phyloP scores from a whole-genome alignment of 495 filamentous ascomycete genomes.

The Aspergillus olivimuriae region DNA sequence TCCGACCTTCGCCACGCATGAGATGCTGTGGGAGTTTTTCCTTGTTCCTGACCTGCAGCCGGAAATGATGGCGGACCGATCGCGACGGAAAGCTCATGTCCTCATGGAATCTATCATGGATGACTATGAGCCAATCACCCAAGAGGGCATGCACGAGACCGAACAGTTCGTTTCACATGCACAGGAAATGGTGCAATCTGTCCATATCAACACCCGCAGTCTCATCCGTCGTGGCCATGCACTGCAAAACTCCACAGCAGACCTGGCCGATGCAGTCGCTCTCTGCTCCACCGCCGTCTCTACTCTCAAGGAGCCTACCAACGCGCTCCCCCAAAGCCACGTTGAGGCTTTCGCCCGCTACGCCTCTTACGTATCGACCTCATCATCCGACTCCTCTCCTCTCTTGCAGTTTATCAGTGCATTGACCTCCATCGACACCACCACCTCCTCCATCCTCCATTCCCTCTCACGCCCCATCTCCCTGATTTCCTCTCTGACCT shows the following conservation, averaged over 20 bases:
- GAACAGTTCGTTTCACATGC: slow-evolving; percentile 89
- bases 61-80: slow-evolving; percentile 83
- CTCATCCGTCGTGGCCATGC: slow-evolving; percentile 54
- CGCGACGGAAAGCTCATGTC: slow-evolving; percentile 74
- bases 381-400: slow-evolving; percentile 63
- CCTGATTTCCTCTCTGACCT: slow-evolving; percentile 64
- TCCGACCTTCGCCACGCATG: slow-evolving; percentile 91
- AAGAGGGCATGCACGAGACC: slow-evolving; percentile 78
- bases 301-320: slow-evolving; percentile 39
- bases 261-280: slow-evolving; percentile 62
- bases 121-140: slow-evolving; percentile 67
- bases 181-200: slow-evolving; percentile 74
- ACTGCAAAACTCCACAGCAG: slow-evolving; percentile 36
- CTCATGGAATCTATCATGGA: slow-evolving; percentile 79
- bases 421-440: slow-evolving; percentile 68
- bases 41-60: slow-evolving; percentile 90
- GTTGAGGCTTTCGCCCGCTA: slow-evolving; percentile 67
- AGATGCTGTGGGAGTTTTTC: slow-evolving; percentile 99
- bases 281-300: slow-evolving; percentile 51
- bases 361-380: slow-evolving; percentile 56
- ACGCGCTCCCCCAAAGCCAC: slow-evolving; percentile 57
- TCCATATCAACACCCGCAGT: slow-evolving; percentile 74
- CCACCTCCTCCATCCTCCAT: slow-evolving; percentile 69
- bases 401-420: slow-evolving; percentile 64
- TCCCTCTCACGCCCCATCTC: slow-evolving; percentile 76